These are phyloP conservation scores for Cucurbitaria berberidis DNA, from an alignment of 2,329 filamentous ascomycete genomes.

Conservation along the genomic window DNA sequence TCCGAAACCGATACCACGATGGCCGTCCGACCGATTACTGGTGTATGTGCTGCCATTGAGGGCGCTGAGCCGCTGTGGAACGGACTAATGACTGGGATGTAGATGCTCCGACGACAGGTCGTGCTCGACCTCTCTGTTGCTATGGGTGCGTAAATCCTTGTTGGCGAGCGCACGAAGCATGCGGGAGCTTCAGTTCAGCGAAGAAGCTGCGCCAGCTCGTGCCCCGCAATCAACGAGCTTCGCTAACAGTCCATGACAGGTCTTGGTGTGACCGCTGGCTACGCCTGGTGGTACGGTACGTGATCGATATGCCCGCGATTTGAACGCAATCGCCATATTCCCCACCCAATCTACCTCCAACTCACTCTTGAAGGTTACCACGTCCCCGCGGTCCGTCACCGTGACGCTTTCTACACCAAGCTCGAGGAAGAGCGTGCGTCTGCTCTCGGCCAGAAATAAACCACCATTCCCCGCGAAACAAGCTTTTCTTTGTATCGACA, in stretches of 20 bases:
- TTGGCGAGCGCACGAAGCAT: not conserved
- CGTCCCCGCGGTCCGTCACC: slow-evolving; percentile 67
- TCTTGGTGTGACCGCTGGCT: slow-evolving; percentile 67
- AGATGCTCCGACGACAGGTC: slow-evolving; percentile 71
- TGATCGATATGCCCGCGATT: slow-evolving; percentile 27
- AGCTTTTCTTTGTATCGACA: slow-evolving; percentile 37
- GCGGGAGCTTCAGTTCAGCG: slow-evolving; percentile 1
- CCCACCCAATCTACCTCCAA: not conserved
- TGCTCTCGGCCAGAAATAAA: slow-evolving; percentile 50
- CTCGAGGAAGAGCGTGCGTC: slow-evolving; percentile 66
- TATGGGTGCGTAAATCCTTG: slow-evolving; percentile 60
- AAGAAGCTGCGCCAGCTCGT: slow-evolving; percentile 6
- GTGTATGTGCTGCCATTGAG: slow-evolving; percentile 53
- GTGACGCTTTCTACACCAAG: slow-evolving; percentile 68
- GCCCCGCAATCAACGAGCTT: slow-evolving; percentile 17
- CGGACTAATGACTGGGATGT: slow-evolving; percentile 36
- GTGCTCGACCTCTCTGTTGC: slow-evolving; percentile 71
- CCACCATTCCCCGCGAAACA: slow-evolving; percentile 14
- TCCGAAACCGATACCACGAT: slow-evolving; percentile 39
- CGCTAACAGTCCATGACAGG: slow-evolving; percentile 52
- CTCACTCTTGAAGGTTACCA: slow-evolving; percentile 62
- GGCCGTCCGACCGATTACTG: slow-evolving; percentile 59
- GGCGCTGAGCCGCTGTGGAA: slow-evolving; percentile 13
- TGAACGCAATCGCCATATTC: not conserved
- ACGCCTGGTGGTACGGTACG: slow-evolving; percentile 71